Conservation (phyloP, 345 rosid species). For the Eucalyptus microcorys region DNA sequence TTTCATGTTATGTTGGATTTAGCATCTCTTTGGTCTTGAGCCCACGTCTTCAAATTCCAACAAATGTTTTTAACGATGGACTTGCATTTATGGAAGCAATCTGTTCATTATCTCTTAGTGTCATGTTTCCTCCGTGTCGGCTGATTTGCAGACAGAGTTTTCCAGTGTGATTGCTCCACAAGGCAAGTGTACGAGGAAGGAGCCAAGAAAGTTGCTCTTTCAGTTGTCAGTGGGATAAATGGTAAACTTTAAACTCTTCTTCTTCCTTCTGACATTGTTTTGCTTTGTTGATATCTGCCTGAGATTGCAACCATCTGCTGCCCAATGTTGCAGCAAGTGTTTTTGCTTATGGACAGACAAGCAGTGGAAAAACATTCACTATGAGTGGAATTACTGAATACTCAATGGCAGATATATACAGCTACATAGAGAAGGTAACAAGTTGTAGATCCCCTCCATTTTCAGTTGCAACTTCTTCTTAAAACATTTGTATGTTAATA, state of each 20-base stretch:
- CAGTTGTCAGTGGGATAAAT: slow-evolving; percentile 81
- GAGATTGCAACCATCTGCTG: background rate
- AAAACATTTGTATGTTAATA: background rate
- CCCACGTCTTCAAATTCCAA: background rate
- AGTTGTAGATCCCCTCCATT: background rate
- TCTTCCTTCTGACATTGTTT: background rate
- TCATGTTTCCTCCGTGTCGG: background rate
- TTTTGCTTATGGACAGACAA: slow-evolving; percentile 97
- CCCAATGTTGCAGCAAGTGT: slow-evolving; percentile 54
- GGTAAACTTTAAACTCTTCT: slow-evolving; percentile 20
- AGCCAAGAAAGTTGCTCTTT: slow-evolving; percentile 80
- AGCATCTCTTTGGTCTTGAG: background rate
- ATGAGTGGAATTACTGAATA: slow-evolving; percentile 84
- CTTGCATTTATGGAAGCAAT: background rate
- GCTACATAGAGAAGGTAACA: slow-evolving; percentile 57
- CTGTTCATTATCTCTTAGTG: background rate
- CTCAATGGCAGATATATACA: slow-evolving; percentile 74
- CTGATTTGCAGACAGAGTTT: slow-evolving; percentile 65
- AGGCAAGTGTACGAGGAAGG: slow-evolving; percentile 81
- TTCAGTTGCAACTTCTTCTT: background rate
- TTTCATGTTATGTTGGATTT: background rate
- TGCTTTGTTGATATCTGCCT: background rate
- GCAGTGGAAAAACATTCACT: slow-evolving; percentile 94
- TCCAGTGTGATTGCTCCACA: slow-evolving; percentile 56
- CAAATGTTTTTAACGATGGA: background rate